A percentile compares a stretch with the other conserved stretches of the same genome.
phyloP scores from a whole-genome alignment of 2,329 filamentous ascomycete species.

The Xylariaceae sp. region DNA sequence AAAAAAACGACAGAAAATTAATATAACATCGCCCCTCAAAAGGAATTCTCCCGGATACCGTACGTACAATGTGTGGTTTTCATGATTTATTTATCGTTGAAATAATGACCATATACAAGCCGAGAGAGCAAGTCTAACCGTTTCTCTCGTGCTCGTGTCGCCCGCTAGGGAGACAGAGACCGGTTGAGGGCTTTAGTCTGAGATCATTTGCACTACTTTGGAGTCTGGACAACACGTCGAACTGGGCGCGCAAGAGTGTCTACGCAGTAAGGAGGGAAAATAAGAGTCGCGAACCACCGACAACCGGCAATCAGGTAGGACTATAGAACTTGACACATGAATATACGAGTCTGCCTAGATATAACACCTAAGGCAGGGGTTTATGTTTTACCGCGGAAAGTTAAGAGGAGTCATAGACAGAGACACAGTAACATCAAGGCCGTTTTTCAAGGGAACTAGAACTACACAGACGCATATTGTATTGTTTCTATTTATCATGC shows the following conservation, averaged over 20 bases:
- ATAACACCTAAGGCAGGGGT: no score
- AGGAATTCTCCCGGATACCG: conserved; percentile 5
- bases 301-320: conserved; percentile 24
- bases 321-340: not conserved
- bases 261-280: no score
- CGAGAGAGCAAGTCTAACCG: no score
- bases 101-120: no score
- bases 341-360: not conserved
- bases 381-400: no score
- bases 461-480: not conserved
- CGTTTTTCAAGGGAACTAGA: not conserved
- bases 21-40: conserved; percentile 54
- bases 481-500: not conserved
- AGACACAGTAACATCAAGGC: not conserved
- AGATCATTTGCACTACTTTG: no score
- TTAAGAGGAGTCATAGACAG: not conserved
- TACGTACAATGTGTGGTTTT: no score
- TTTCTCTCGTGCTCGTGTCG: no score
- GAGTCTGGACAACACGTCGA: not conserved
- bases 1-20: conserved; percentile 40
- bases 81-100: no score
- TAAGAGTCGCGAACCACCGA: conserved; percentile 23
- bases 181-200: no score
- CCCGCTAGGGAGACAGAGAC: no score
- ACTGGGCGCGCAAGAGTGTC: not conserved